Percentiles rank a stretch among this genome's conserved stretches.
Evolutionary conservation across 345 rosid species (phyloP).

Genomic region (Gossypium ekmanianum): DNA sequence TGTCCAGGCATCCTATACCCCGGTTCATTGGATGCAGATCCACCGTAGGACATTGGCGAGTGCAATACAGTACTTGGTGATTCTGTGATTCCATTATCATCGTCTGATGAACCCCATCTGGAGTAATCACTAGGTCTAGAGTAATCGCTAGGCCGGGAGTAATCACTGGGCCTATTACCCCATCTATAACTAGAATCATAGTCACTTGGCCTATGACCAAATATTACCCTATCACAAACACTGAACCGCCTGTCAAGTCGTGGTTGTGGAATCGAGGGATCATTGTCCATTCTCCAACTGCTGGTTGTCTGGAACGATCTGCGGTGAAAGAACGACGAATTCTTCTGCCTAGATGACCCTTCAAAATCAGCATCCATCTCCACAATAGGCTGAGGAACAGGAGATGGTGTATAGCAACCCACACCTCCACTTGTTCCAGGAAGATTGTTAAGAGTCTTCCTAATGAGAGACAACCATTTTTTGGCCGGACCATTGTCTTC

Average conservation of each 20-base stretch:
- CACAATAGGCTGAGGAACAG: slow-evolving; percentile 82
- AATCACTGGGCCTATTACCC: slow-evolving; percentile 61
- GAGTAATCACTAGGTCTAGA: slow-evolving; percentile 91
- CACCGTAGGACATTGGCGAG: slow-evolving; percentile 66
- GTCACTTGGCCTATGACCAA: slow-evolving; percentile 57
- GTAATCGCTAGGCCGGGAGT: slow-evolving; percentile 78
- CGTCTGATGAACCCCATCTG: slow-evolving; percentile 91
- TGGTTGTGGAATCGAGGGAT: slow-evolving; percentile 62
- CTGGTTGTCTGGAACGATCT: slow-evolving; percentile 84
- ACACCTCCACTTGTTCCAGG: slow-evolving; percentile 83
- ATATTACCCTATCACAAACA: slow-evolving; percentile 89
- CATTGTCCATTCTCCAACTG: slow-evolving; percentile 82
- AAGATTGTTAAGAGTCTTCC: slow-evolving; percentile 76
- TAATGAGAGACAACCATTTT: slow-evolving; percentile 81
- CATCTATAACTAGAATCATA: slow-evolving; percentile 23
- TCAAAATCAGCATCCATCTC: slow-evolving; percentile 95
- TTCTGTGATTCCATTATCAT: slow-evolving; percentile 83
- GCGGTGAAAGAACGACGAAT: slow-evolving; percentile 75
- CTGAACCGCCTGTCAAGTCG: slow-evolving; percentile 77
- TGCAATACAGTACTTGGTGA: slow-evolving; percentile 78
- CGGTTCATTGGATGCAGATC: slow-evolving; percentile 53
- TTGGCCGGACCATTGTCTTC: slow-evolving; percentile 99
- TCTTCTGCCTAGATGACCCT: slow-evolving; percentile 84
- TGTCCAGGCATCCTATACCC: slow-evolving; percentile 61
- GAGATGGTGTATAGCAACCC: slow-evolving; percentile 74